These are phyloP conservation scores for Alternaria longipes DNA, from an alignment of 2,329 filamentous ascomycete genomes.

Conservation along the genomic window DNA sequence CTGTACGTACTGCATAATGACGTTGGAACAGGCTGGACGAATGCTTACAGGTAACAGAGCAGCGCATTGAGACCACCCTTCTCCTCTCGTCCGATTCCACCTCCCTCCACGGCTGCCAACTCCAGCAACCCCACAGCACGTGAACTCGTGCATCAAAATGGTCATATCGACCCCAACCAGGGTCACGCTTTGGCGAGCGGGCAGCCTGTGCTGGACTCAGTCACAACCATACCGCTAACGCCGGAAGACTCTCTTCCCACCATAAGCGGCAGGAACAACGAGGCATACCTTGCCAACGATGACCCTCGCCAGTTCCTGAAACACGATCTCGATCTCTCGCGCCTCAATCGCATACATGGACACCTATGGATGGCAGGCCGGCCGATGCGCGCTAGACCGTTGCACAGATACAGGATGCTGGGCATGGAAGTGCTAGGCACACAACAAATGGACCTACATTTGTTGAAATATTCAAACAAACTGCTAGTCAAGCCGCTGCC, in stretches of 20 bases:
- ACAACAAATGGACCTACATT: constrained; percentile 50
- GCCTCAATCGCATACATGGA: constrained; percentile 46
- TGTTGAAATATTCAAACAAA: constrained; percentile 45
- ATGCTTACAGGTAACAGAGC: constrained; percentile 7
- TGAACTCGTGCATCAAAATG: neutral
- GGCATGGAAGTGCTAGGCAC: constrained; percentile 42
- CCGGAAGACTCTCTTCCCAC: constrained; percentile 47
- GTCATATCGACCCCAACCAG: neutral
- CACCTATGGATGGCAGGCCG: constrained; percentile 51
- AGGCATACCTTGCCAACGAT: constrained; percentile 34
- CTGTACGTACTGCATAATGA: constrained; percentile 1
- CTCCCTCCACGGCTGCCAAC: constrained; percentile 10
- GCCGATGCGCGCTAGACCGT: constrained; percentile 46
- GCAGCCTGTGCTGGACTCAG: constrained; percentile 34
- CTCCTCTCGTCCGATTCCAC: constrained; percentile 32
- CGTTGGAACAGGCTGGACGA: neutral
- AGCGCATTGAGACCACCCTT: constrained; percentile 35
- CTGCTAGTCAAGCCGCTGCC: constrained; percentile 47
- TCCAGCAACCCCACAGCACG: constrained; percentile 11
- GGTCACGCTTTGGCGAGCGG: neutral
- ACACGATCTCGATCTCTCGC: constrained; percentile 41
- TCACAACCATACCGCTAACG: constrained; percentile 29
- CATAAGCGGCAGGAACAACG: constrained; percentile 32
- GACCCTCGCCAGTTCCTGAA: constrained; percentile 39
- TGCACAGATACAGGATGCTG: constrained; percentile 50